Percentiles rank a stretch among this genome's conserved stretches.
These are phyloP conservation scores for Coniophora puteana DNA, from an alignment of 1,284 basidiomycete species.

Conservation along the genomic window DNA sequence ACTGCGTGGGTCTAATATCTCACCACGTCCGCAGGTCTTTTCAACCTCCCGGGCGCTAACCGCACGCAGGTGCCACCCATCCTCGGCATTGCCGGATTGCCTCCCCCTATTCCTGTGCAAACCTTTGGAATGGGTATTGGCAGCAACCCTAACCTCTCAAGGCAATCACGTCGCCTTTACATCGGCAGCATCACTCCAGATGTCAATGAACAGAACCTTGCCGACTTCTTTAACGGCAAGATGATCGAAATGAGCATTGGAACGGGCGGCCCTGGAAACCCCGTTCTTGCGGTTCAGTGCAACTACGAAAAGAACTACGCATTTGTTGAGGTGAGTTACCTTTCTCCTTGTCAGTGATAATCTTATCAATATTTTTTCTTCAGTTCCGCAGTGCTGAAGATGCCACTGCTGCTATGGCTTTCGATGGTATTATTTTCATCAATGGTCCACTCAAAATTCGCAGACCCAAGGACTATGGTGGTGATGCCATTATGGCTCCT, in stretches of 20 bases:
- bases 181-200: constrained; percentile 93
- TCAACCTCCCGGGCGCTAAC: constrained; percentile 90
- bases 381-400: constrained; percentile 97
- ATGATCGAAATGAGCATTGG: constrained; percentile 91
- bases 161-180: constrained; percentile 93
- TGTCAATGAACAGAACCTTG: constrained; percentile 86
- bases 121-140: constrained; percentile 83
- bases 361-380: constrained; percentile 11
- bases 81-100: constrained; percentile 71
- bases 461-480: constrained; percentile 94
- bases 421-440: constrained; percentile 95
- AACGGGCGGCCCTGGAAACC: constrained; percentile 81
- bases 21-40: constrained; percentile 56
- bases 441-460: constrained; percentile 92
- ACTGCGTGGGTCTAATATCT: constrained; percentile 6
- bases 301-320: constrained; percentile 99
- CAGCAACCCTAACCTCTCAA: constrained; percentile 79
- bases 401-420: constrained; percentile 93
- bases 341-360: neutral
- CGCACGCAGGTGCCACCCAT: constrained; percentile 83
- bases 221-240: constrained; percentile 92
- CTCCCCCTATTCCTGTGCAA: constrained; percentile 78
- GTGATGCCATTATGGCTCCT: constrained; percentile 56
- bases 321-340: constrained; percentile 78
- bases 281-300: constrained; percentile 90